Evolutionary conservation across 1,284 basidiomycete genomes (phyloP).

Genomic region (Austroboletus olivaceoglutinosus): DNA sequence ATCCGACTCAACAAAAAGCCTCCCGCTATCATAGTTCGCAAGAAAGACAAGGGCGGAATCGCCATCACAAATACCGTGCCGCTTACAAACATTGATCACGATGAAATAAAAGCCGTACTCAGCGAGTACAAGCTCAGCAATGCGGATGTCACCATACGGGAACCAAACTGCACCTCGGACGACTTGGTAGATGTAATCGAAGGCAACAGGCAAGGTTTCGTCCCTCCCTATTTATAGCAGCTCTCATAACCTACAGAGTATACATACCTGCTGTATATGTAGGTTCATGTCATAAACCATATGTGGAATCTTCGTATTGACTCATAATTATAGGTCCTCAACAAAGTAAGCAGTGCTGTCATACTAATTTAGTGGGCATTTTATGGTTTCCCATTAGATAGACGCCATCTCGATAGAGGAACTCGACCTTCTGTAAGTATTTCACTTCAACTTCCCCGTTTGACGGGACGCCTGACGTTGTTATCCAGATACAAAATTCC

Average conservation of each 20-base stretch:
- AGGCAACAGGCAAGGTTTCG: slow-evolving; percentile 69
- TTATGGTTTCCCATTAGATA: slow-evolving; percentile 58
- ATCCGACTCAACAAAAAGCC: slow-evolving; percentile 96
- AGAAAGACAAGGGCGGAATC: slow-evolving; percentile 94
- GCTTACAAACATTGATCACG: slow-evolving; percentile 93
- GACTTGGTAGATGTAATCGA: slow-evolving; percentile 97
- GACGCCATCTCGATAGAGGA: slow-evolving; percentile 99
- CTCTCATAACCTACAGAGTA: slow-evolving; percentile 53
- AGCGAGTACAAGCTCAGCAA: slow-evolving; percentile 91
- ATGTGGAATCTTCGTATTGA: slow-evolving; percentile 5
- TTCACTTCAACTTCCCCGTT: background rate
- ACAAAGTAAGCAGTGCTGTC: slow-evolving; percentile 52
- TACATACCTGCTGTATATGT: slow-evolving; percentile 94
- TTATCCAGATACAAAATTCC: slow-evolving; percentile 80
- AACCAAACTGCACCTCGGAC: slow-evolving; percentile 91
- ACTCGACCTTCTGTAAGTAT: slow-evolving; percentile 81
- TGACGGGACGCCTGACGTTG: slow-evolving; percentile 14
- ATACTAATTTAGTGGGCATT: slow-evolving; percentile 2
- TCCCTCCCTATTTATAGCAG: background rate
- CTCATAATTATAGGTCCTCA: slow-evolving; percentile 54
- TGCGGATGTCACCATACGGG: slow-evolving; percentile 91
- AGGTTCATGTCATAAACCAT: slow-evolving; percentile 29
- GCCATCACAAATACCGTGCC: slow-evolving; percentile 95
- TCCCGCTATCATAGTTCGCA: slow-evolving; percentile 84
- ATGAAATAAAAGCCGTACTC: slow-evolving; percentile 95